These are phyloP conservation scores for Trichoderma polysporum DNA, from an alignment of 2,329 filamentous ascomycete species.

Conservation along the genomic window DNA sequence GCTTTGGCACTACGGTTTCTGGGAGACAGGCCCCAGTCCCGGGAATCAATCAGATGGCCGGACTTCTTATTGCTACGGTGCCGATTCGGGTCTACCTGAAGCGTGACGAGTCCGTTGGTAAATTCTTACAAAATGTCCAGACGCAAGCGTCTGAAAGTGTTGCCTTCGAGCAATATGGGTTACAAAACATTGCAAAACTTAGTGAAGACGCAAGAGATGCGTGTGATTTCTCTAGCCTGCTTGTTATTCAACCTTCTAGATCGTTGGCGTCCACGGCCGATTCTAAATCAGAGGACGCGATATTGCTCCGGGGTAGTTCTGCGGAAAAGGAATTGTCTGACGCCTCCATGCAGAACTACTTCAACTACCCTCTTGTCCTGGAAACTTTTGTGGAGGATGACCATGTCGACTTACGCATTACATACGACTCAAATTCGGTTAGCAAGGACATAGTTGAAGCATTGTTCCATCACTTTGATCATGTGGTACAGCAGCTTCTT, in stretches of 20 bases:
- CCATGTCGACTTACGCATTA: constrained; percentile 10
- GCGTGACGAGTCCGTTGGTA: not conserved
- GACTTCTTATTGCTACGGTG: constrained; percentile 6
- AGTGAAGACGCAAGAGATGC: constrained; percentile 6
- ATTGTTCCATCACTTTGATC: constrained; percentile 22
- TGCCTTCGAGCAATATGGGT: constrained; percentile 6
- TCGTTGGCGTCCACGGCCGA: not conserved
- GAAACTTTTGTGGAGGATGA: constrained; percentile 9
- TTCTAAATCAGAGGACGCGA: not conserved
- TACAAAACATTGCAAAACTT: constrained; percentile 8
- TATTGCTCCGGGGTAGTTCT: not conserved
- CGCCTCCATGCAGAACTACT: constrained; percentile 15
- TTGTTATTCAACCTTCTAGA: constrained; percentile 6
- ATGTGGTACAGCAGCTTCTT: constrained; percentile 23
- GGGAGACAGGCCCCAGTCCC: constrained; percentile 12
- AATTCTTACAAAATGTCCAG: constrained; percentile 9
- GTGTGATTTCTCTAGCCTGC: constrained; percentile 1
- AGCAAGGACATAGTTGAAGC: not conserved
- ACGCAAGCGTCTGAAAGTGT: constrained; percentile 10
- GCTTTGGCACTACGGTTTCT: constrained; percentile 14
- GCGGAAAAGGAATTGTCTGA: not conserved
- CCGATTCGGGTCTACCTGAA: constrained; percentile 13
- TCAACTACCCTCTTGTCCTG: constrained; percentile 24
- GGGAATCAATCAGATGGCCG: constrained; percentile 1
- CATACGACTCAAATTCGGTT: constrained; percentile 16